Base-by-base conservation (phyloP, 345 rosid species). In the Brassica incana region DNA sequence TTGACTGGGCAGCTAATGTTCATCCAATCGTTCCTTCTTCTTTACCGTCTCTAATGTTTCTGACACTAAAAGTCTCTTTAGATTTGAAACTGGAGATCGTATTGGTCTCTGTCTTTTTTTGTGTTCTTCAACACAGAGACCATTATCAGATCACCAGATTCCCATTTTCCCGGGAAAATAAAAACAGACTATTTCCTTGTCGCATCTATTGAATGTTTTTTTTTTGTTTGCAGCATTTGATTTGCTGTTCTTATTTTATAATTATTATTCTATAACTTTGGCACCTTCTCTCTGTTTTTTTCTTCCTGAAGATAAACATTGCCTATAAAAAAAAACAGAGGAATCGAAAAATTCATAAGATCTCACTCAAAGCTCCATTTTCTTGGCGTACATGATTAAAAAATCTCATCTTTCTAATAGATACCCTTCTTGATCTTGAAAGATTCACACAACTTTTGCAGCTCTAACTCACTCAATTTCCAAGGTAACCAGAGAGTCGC, bases 1-100 rank as follows among this genome's bases (percentile, higher is more conserved):
- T 58, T 78, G 78, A 73, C 83, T 74, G 83, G 75, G 75, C 78
- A 68, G 74, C 83, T 80, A 74, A 62, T 80, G 79, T 80, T 80
- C 80, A 61, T 43, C 77, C 76, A 63, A 74, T 62, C 79, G 52
- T 56, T 67, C 58, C 58, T 52, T 74, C 16, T 50, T 25, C 20
- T 25, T 68, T 20, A 23, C 8, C 32, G 10, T 58, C 58, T 48
- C 11, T 29, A 35, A 40, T 58, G 27, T 16, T 60, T 59, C 38
- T 32, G 69, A 54, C 73, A 52, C 58, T n/a, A 52, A 52, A 52
- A 52, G 58, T 52, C 58, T 11, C n/a, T 43, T 43, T 43, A 43
- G n/a, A 11, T 10, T 43, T 52, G 58, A 52, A 52, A 52, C 58
- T 52, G 58, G 58, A 1, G 58, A 52, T 52, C 58, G n/a, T 52